A percentile compares a stretch with the other conserved stretches of the same genome.
Conservation (phyloP, 2,329 filamentous ascomycete genomes). For the Microsporum audouinii region DNA sequence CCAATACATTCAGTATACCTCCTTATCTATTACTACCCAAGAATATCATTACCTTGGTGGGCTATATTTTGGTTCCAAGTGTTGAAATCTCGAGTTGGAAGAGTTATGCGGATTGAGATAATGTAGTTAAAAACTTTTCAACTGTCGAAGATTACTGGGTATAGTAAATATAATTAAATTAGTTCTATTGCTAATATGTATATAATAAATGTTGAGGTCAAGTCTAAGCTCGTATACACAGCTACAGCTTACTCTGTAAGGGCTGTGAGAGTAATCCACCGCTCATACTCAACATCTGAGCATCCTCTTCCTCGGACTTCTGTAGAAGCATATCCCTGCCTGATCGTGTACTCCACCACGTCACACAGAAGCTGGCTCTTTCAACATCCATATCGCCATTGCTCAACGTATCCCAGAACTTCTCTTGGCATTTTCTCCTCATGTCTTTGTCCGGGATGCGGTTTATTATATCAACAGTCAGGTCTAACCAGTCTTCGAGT, state of each 20-base stretch:
- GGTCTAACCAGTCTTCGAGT: slow-evolving; percentile 69
- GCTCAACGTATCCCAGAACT: slow-evolving; percentile 69
- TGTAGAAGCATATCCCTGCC: slow-evolving; percentile 40
- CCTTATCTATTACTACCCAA: slow-evolving; percentile 6
- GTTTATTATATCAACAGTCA: slow-evolving; percentile 57
- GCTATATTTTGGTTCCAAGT: neutral
- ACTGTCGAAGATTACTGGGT: neutral
- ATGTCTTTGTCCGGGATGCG: slow-evolving; percentile 50
- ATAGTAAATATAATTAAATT: neutral
- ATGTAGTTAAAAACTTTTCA: no score
- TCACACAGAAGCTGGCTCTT: slow-evolving; percentile 62
- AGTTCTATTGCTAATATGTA: neutral
- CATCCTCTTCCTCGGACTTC: neutral
- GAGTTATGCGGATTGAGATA: no score
- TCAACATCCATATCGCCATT: slow-evolving; percentile 83
- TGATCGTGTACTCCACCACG: slow-evolving; percentile 69
- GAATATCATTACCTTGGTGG: neutral
- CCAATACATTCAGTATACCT: slow-evolving; percentile 6
- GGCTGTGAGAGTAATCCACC: neutral
- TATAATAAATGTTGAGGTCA: neutral
- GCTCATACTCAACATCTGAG: neutral
- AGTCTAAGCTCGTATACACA: neutral
- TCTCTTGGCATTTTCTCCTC: slow-evolving; percentile 52
- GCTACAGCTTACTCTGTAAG: neutral
- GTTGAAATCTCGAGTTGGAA: no score